phyloP scores from a whole-genome alignment of 306 rosid genomes.

The Lagenaria siceraria region DNA sequence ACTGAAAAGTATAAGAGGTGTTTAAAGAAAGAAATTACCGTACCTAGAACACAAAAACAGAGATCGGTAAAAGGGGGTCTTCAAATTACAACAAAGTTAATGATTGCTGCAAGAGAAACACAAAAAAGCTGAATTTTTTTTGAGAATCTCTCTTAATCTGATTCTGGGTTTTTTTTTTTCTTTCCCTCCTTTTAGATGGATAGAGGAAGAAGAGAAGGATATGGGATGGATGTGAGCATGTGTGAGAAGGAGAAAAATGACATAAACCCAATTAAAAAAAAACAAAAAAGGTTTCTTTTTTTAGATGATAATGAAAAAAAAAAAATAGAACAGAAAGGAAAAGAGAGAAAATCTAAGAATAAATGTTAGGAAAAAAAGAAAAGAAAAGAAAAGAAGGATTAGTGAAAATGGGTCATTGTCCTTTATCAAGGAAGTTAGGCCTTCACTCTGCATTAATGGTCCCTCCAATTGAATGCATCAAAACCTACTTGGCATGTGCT shows the following conservation, averaged over 20 bases:
- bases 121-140: not conserved
- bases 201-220: not conserved
- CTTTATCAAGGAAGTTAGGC: slow-evolving; percentile 8
- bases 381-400: not conserved
- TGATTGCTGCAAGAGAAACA: slow-evolving; percentile 1
- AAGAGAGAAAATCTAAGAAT: not conserved
- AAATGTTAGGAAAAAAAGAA: not conserved
- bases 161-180: not conserved
- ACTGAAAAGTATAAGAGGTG: not conserved
- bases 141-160: slow-evolving; percentile 1
- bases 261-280: not conserved
- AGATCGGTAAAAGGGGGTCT: not conserved
- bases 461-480: slow-evolving; percentile 9
- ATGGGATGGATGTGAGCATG: slow-evolving; percentile 9
- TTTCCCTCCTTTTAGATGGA: slow-evolving; percentile 1
- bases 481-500: slow-evolving; percentile 15
- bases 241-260: slow-evolving; percentile 3
- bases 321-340: not conserved
- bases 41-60: not conserved
- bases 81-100: not conserved
- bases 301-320: not conserved
- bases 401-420: slow-evolving; percentile 2
- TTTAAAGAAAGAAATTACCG: not conserved
- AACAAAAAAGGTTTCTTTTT: not conserved
- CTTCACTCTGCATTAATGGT: not conserved